Evolutionary conservation across 1,139 yeast genomes (phyloP).

Genomic region (Yarrowia galli): DNA sequence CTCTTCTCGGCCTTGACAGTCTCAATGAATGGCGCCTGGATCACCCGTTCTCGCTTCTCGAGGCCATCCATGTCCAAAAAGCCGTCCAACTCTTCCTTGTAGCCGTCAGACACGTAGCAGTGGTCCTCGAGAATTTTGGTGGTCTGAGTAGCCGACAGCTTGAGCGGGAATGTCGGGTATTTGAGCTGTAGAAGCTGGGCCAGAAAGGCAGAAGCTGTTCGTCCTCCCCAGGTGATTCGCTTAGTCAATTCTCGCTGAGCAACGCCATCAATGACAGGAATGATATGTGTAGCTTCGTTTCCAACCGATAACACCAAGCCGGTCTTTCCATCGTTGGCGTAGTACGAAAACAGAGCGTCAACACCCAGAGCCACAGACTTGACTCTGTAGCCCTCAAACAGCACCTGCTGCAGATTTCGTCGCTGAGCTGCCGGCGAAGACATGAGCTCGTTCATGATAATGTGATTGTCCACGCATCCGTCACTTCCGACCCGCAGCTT

Average conservation of each 20-base stretch:
- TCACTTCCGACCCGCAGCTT: conserved; percentile 66
- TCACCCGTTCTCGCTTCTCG: conserved; percentile 70
- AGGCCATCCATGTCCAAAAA: conserved; percentile 68
- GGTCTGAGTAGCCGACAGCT: conserved; percentile 68
- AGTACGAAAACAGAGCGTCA: conserved; percentile 79
- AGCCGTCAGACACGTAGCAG: conserved; percentile 78
- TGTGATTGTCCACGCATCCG: conserved; percentile 73
- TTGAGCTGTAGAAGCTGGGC: conserved; percentile 64
- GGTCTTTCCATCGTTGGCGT: conserved; percentile 55
- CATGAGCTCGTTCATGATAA: conserved; percentile 80
- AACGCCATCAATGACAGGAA: conserved; percentile 76
- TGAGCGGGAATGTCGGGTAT: conserved; percentile 90
- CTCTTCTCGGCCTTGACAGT: conserved; percentile 71
- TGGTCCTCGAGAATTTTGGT: conserved; percentile 73
- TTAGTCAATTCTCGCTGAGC: conserved; percentile 75
- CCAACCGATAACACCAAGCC: conserved; percentile 87
- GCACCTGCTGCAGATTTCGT: conserved; percentile 73
- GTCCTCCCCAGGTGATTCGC: conserved; percentile 93
- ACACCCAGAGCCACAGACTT: conserved; percentile 82
- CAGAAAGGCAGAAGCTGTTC: conserved; percentile 70
- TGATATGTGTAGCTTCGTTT: conserved; percentile 78
- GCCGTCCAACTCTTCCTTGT: conserved; percentile 65
- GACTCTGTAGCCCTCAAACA: conserved; percentile 80
- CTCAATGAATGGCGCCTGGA: conserved; percentile 83
- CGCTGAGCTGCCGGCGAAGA: conserved; percentile 77